phyloP scores from a whole-genome alignment of 2,329 filamentous ascomycete species.

The Trichoderma sp. region DNA sequence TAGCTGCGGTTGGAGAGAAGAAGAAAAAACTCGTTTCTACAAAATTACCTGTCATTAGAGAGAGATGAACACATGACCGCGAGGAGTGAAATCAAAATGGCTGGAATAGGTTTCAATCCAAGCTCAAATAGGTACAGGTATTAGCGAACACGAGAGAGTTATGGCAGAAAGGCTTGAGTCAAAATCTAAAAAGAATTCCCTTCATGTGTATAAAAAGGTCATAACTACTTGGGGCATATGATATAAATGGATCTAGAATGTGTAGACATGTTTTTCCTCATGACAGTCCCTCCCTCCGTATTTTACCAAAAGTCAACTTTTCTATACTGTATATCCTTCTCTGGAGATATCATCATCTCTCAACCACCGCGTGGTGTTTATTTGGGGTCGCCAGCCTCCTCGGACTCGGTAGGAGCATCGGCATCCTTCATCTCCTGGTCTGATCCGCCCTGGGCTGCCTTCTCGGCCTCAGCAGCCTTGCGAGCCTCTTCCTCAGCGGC shows the following conservation, averaged over 20 bases:
- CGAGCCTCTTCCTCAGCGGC: conserved; percentile 54
- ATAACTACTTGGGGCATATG: conserved; percentile 9
- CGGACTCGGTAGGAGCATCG: conserved; percentile 50
- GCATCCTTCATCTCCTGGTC: conserved; percentile 66
- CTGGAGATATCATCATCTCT: neutral
- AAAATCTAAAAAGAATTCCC: neutral
- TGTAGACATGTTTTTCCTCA: conserved; percentile 8
- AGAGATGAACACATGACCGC: neutral
- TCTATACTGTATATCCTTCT: conserved; percentile 11
- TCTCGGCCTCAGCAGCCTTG: conserved; percentile 53
- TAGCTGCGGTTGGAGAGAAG: neutral
- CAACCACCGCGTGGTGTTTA: conserved; percentile 25
- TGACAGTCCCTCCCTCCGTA: conserved; percentile 6
- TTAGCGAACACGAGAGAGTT: no score
- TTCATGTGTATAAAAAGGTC: conserved; percentile 1
- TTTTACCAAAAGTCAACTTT: neutral
- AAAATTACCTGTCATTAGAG: neutral
- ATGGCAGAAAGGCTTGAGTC: neutral
- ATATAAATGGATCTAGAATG: conserved; percentile 12
- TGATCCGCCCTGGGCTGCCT: conserved; percentile 46
- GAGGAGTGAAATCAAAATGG: neutral
- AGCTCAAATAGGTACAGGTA: neutral
- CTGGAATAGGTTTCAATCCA: neutral
- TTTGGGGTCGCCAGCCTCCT: conserved; percentile 42
- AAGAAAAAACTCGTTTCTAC: neutral